Percentiles rank a stretch among this genome's conserved stretches.
Evolutionary conservation across 2,329 filamentous ascomycete species (phyloP).

Genomic region (Hypoxylon sp.): DNA sequence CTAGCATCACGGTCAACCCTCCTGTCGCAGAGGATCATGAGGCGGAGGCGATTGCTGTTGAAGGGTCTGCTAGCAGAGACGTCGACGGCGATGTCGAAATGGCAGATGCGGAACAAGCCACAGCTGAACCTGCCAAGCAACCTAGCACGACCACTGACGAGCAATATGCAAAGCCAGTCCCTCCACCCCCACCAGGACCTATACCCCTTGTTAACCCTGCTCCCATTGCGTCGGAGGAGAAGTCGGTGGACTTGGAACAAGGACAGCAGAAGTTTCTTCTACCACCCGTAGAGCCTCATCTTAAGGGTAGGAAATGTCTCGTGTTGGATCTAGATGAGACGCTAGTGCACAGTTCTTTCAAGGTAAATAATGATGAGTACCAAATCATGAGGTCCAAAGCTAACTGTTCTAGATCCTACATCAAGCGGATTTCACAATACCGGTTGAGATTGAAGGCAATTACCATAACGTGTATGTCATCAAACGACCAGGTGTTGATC

Average conservation of each 20-base stretch:
- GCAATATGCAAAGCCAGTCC: slow-evolving; percentile 60
- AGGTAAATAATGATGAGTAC: slow-evolving; percentile 70
- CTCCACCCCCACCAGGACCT: slow-evolving; percentile 65
- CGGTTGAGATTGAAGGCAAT: slow-evolving; percentile 98
- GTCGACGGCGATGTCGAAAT: slow-evolving; percentile 77
- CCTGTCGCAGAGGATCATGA: slow-evolving; percentile 56
- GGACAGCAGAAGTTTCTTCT: slow-evolving; percentile 78
- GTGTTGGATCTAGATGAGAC: slow-evolving; percentile 98
- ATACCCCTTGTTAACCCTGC: slow-evolving; percentile 56
- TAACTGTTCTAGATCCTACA: slow-evolving; percentile 82
- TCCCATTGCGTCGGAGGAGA: slow-evolving; percentile 58
- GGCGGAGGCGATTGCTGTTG: slow-evolving; percentile 55
- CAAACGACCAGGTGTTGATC: slow-evolving; percentile 97
- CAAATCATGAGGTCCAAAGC: slow-evolving; percentile 2
- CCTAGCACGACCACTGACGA: slow-evolving; percentile 58
- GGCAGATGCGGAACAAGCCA: slow-evolving; percentile 71
- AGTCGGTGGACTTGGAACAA: slow-evolving; percentile 63
- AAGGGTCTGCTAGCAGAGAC: slow-evolving; percentile 58
- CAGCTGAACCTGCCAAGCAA: slow-evolving; percentile 59
- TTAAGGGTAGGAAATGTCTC: slow-evolving; percentile 91
- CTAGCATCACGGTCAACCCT: slow-evolving; percentile 61
- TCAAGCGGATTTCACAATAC: slow-evolving; percentile 98
- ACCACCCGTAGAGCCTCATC: slow-evolving; percentile 83
- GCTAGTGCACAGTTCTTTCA: slow-evolving; percentile 98
- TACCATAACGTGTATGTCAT: slow-evolving; percentile 99